These are phyloP conservation scores for Raphanus raphanistrum DNA, from an alignment of 345 rosid genomes.

Conservation along the genomic window DNA sequence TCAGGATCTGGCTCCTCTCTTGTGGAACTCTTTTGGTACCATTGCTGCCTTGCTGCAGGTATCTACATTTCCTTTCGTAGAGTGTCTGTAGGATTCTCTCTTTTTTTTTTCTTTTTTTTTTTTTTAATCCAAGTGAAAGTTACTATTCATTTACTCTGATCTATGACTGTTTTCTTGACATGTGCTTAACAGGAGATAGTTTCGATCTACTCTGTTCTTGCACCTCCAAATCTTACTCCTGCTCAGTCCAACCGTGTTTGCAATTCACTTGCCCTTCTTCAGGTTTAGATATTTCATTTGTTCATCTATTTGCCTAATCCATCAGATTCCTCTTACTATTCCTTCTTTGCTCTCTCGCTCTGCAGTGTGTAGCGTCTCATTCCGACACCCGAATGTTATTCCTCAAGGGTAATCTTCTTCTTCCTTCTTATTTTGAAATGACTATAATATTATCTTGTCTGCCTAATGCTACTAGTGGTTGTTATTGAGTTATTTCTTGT, in stretches of 20 bases:
- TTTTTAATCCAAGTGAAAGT: background rate
- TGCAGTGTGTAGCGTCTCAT: slow-evolving; percentile 99
- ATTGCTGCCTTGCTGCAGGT: slow-evolving; percentile 44
- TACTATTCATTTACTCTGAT: background rate
- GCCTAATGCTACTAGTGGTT: background rate
- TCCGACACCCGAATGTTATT: slow-evolving; percentile 92
- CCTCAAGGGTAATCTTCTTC: slow-evolving; percentile 67
- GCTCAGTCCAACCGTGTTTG: slow-evolving; percentile 98
- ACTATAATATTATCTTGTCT: background rate
- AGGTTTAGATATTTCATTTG: slow-evolving; percentile 45
- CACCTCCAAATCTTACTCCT: slow-evolving; percentile 87
- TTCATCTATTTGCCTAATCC: background rate
- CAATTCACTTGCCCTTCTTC: slow-evolving; percentile 97
- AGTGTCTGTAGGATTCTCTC: no score
- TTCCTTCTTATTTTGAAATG: background rate
- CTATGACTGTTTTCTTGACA: background rate
- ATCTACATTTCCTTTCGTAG: background rate
- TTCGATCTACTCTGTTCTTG: slow-evolving; percentile 89
- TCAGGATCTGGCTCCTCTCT: slow-evolving; percentile 92
- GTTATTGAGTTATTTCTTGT: background rate
- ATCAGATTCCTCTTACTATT: slow-evolving; percentile 14
- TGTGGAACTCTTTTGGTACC: slow-evolving; percentile 57
- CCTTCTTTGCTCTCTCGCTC: slow-evolving; percentile 22
- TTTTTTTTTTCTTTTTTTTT: background rate
- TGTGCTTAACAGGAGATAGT: slow-evolving; percentile 73